These are phyloP conservation scores for Candida khao-thaluensis DNA, from an alignment of 805 yeast species.

Conservation along the genomic window DNA sequence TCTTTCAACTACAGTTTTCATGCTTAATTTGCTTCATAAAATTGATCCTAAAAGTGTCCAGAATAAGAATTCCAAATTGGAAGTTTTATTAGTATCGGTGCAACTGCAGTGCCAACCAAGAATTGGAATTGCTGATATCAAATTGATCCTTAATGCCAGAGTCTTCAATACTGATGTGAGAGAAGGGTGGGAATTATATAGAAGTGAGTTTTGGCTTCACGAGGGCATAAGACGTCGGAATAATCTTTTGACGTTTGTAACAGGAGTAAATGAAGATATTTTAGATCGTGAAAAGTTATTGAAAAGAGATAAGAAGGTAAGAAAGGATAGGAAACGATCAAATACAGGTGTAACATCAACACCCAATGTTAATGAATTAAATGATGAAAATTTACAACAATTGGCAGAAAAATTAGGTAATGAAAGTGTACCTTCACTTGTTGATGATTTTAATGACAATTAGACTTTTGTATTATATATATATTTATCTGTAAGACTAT, in stretches of 20 bases:
- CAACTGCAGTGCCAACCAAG: constrained; percentile 55
- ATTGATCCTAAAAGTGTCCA: constrained; percentile 31
- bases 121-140: constrained; percentile 72
- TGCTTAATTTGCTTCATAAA: constrained; percentile 32
- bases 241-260: constrained; percentile 31
- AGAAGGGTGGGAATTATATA: constrained; percentile 91
- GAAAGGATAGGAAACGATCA: constrained; percentile 37
- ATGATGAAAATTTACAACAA: constrained; percentile 17
- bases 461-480: neutral
- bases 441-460: neutral
- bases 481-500: too few species aligned
- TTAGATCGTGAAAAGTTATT: constrained; percentile 27
- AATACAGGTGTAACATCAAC: constrained; percentile 9
- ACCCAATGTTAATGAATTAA: constrained; percentile 15
- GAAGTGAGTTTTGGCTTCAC: constrained; percentile 90
- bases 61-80: constrained; percentile 34
- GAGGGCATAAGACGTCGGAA: constrained; percentile 66
- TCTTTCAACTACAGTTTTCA: constrained; percentile 28
- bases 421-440: neutral
- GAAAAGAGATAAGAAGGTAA: constrained; percentile 39
- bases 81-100: constrained; percentile 38
- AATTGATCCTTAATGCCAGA: constrained; percentile 76
- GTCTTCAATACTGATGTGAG: constrained; percentile 79
- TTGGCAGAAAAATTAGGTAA: constrained; percentile 12
- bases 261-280: constrained; percentile 13